Base-by-base conservation (phyloP, 139 green algal species). In the Microglena sp. region DNA sequence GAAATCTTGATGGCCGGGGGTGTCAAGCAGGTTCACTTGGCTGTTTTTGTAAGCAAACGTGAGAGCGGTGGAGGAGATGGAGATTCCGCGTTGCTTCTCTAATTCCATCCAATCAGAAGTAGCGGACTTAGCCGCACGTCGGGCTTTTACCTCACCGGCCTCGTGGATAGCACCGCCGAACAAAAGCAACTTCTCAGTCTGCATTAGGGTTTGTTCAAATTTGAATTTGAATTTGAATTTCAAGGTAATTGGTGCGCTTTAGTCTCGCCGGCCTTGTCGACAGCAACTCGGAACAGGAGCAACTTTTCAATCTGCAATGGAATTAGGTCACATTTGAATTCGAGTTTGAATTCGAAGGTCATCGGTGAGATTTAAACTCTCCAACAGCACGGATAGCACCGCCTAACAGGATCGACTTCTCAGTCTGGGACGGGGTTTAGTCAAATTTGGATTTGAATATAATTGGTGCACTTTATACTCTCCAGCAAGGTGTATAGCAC, bases 101-200 rank as follows among this genome's bases (percentile, higher is more conserved):
- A 92, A 74, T 61, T 89, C 84, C 85, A 92, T 92, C 81, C 68
- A 75, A 53, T 75, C 68, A 15, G 53, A 66, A 3, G 68, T 75
- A 2, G 68, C 68, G 33, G 24, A 35, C 60, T 59, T 68, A 11
- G 68, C 59, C 26, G 67, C 58, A 1, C 67, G 24, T 11, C 67
- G 40, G 33, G 67, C 67, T 34, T 73, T 73, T 34, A 92, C 84
- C 62, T 85, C 80, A 0, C 85, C 85, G 0, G 85, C 85, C 69
- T 91, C 79, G 29, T 91, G 84, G 45, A 92, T 91, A 27, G 85
- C 80, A 0, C 85, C 85, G 18, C 82, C 84, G 45, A 81, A 89
- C 58, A 89, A 66, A 40, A 92, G 73, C 61, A 90, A 77, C 71
- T 90, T 90, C 76, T 90, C 84, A 0, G 84, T 90, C 79, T 64